phyloP scores from a whole-genome alignment of 371 early-diverging fungal species.

The Actinomortierella ambigua region DNA sequence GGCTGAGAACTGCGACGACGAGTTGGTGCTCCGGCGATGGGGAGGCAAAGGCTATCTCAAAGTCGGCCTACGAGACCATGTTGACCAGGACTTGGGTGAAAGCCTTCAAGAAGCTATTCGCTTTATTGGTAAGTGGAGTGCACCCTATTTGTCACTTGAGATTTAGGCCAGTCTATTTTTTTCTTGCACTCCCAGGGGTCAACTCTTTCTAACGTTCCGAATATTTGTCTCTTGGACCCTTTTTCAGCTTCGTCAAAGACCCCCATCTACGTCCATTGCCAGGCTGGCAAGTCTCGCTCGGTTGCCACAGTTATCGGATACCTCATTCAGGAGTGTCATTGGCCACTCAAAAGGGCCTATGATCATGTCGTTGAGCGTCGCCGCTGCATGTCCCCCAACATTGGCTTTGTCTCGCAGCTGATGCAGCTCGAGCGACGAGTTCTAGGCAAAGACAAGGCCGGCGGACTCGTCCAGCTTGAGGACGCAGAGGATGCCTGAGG shows the following conservation, averaged over 20 bases:
- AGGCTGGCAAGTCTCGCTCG: slow-evolving; percentile 84
- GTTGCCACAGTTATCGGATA: slow-evolving; percentile 82
- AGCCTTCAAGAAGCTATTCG: slow-evolving; percentile 61
- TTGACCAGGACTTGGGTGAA: slow-evolving; percentile 65
- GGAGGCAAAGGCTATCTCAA: slow-evolving; percentile 53
- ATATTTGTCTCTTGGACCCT: too few relatives aligned
- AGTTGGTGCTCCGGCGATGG: slow-evolving; percentile 47
- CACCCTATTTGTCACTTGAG: too few relatives aligned
- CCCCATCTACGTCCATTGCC: slow-evolving; percentile 84
- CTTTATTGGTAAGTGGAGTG: slow-evolving; percentile 60
- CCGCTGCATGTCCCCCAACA: slow-evolving; percentile 80
- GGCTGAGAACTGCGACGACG: slow-evolving; percentile 69
- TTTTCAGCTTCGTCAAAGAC: slow-evolving; percentile 16
- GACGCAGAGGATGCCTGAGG: too few relatives aligned
- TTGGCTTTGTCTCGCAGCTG: slow-evolving; percentile 83
- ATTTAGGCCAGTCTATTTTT: too few relatives aligned
- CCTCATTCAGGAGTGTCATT: slow-evolving; percentile 65
- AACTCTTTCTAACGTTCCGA: too few relatives aligned
- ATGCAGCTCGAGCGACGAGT: slow-evolving; percentile 74
- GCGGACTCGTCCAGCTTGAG: slow-evolving; percentile 18
- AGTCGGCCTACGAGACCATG: slow-evolving; percentile 62
- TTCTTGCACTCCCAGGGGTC: too few relatives aligned
- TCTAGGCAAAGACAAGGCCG: slow-evolving; percentile 50
- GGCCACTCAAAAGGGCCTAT: slow-evolving; percentile 77
- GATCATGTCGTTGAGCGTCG: slow-evolving; percentile 74